phyloP scores from a whole-genome alignment of 2,329 filamentous ascomycete genomes.

The Polychaeton citri region DNA sequence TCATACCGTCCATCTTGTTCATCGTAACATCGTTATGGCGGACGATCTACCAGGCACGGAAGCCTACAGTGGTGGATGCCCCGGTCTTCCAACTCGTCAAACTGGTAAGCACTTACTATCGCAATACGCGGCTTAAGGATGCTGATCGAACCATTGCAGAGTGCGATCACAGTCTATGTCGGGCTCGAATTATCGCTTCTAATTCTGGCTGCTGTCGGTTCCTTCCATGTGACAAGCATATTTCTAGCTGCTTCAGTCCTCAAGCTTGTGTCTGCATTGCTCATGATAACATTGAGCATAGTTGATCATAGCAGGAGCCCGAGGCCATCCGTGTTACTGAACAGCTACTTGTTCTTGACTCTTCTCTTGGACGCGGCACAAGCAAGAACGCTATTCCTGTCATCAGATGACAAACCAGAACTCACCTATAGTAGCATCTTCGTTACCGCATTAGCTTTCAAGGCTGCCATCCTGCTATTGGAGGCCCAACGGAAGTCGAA shows the following conservation, averaged over 20 bases:
- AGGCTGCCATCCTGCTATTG: background rate
- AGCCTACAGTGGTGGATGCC: background rate
- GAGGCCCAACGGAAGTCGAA: background rate
- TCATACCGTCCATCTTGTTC: background rate
- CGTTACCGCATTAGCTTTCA: background rate
- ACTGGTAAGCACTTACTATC: background rate
- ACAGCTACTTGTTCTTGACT: background rate
- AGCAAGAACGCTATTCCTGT: background rate
- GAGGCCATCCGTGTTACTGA: background rate
- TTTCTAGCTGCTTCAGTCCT: background rate
- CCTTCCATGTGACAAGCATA: background rate
- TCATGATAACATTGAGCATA: background rate
- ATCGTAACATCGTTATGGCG: background rate
- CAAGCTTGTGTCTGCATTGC: background rate
- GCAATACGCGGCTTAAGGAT: background rate
- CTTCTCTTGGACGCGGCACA: background rate
- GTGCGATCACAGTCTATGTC: background rate
- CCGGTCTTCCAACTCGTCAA: background rate
- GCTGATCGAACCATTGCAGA: too few species aligned
- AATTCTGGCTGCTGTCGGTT: background rate
- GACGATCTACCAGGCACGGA: background rate
- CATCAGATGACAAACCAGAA: background rate
- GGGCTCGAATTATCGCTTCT: background rate
- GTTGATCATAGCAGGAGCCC: background rate
- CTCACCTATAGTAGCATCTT: background rate